Evolutionary conservation across 2,329 filamentous ascomycete species (phyloP), one percentile per base, ranked within the genome.

Genomic region (Aspergillus tubingensis): DNA sequence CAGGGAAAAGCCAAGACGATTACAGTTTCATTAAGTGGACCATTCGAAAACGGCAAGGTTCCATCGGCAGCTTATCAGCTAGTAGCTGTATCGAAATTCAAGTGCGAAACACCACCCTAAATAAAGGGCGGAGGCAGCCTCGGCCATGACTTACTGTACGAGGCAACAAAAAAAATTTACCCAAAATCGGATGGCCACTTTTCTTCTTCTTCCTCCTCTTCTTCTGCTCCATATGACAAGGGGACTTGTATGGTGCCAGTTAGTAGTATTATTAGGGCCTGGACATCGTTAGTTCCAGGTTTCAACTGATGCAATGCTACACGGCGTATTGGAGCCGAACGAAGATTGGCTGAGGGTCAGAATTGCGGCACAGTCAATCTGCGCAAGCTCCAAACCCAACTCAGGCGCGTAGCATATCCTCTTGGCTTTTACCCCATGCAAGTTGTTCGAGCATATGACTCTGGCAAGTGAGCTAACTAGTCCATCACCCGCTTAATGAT

Each of bases 281-380:
- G 41, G 41, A 10, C 41, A 21, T 44, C 21, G 13, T 44, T 44
- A 44, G 21, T 44, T 15, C 21, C 41, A 21, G 32, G 41, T 6
- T 44, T 44, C 19, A 23, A 50, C 47, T 27, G n/a, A 50, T 30
- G 47, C 47, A 50, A 50, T 17, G 25, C 47, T 50, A 50, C 25
- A 30, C 8, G 23, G 25, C 47, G 25, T 17, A 32, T 11, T 21
- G 15, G 39, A 13, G 13, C 25, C 23, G 25, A 30, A 36, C 21
- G 17, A 13, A 41, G 50, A 53, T 52, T 54, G 51, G 54, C 17
- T 39, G 38, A 30, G 39, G 50, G 38, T 17, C 41, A 62, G 19
- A 32, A 43, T 61, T 68, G 63, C 66, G 66, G 63, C 66, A 63
- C 60, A 65, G 65, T 65, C 61, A 68, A 65, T 38, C 57, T 62